Evolutionary conservation across 768 basidiomycete species (phyloP), one percentile per base, ranked within the genome.

Genomic region (Cubamyces lactineus): DNA sequence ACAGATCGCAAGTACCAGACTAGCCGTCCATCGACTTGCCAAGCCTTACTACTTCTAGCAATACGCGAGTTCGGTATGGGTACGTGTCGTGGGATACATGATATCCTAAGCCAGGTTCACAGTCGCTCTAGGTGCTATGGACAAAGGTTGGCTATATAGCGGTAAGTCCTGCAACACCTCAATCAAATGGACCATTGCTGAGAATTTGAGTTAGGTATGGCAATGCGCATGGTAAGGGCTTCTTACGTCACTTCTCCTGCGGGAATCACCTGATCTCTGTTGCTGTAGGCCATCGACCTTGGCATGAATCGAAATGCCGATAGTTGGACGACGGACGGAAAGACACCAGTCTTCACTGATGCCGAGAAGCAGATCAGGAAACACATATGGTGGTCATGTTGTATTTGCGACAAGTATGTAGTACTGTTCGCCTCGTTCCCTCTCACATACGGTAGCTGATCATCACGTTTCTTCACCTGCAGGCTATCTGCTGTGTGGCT

Each of bases 11-110:
- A 86, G 12, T 86, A 87, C 56, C 87, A 90, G 63, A 82, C 82
- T 52, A 86, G 84, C 56, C 80, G 88, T 34, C 83, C 86, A 38
- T 87, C 91, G 3, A 91, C 90, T 0, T 90, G 91, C 23, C 94
- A 96, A 70, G 83, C 92, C 1, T 73, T 95, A 15, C 78, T 96
- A 46, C 81, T 96, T 13, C 74, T 94, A 13, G 91, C 91, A 0
- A 85, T 91, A 71, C 83, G 92, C 5, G 92, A 95, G 76, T 89
- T 94, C 70, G 94, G 94, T 15, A 87, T 92, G 39, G 92, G 91
- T 69, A 80, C 76, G 73, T 47, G 24, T 26, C 11, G 24, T 7
- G 52, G 11, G 12, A 13, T 28, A 28, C 17, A 42, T 34, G 13
- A 12, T 1, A 34, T 12, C 42, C 53, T 56, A 1, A 56, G 41